These are phyloP conservation scores for Tinospora cordifolia DNA, from an alignment of 164 flowering plant genomes.

Conservation along the genomic window DNA sequence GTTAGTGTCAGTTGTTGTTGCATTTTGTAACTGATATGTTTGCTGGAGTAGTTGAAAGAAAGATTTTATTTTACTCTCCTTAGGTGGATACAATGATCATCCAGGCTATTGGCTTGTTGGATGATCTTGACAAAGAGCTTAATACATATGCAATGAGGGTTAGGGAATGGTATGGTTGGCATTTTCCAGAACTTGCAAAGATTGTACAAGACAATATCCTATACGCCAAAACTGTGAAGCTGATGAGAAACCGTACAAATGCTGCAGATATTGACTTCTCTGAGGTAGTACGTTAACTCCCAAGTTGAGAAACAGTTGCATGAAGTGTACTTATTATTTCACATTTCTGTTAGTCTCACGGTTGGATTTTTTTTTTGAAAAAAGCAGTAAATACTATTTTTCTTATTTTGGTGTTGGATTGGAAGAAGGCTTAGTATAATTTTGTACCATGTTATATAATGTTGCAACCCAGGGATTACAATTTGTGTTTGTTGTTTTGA, in stretches of 20 bases:
- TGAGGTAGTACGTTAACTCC: slow-evolving; percentile 46
- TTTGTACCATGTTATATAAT: background rate
- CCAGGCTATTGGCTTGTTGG: slow-evolving; percentile 94
- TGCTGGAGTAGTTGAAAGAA: background rate
- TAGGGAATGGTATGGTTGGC: slow-evolving; percentile 99
- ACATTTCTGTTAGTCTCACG: no score
- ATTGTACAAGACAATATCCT: slow-evolving; percentile 79
- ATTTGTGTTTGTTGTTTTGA: background rate
- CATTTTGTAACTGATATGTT: background rate
- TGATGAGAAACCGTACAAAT: slow-evolving; percentile 79
- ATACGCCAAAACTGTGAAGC: slow-evolving; percentile 81
- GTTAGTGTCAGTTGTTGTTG: background rate
- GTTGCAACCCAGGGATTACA: background rate
- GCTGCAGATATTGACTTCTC: slow-evolving; percentile 93
- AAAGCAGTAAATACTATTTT: background rate
- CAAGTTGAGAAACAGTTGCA: background rate
- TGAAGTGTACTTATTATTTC: background rate
- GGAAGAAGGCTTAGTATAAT: background rate
- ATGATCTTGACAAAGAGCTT: slow-evolving; percentile 96
- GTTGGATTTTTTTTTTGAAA: background rate
- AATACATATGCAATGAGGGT: slow-evolving; percentile 97
- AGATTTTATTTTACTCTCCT: background rate
- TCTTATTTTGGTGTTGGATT: background rate
- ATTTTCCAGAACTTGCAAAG: slow-evolving; percentile 95
- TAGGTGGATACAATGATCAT: slow-evolving; percentile 98